Base-by-base conservation (phyloP, 2,329 filamentous ascomycete genomes). In the Scedosporium aurantiacum region DNA sequence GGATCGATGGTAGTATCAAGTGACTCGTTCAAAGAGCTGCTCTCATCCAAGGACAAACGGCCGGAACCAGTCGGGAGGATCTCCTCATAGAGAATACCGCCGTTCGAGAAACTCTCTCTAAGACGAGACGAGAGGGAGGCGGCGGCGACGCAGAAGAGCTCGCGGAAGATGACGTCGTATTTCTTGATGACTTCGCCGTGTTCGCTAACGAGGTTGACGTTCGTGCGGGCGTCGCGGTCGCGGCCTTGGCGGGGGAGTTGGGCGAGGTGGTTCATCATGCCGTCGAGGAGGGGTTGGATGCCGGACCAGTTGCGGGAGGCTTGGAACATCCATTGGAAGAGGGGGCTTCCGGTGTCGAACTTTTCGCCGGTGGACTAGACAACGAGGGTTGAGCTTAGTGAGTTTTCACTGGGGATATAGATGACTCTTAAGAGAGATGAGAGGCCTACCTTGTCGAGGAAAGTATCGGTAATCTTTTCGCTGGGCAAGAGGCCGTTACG, bases 251-350 rank as follows among this genome's bases (percentile, higher is more conserved):
- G 71, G 5, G 78, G 72, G 64, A 82, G 69, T 70, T 78, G 65
- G 66, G 79, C 74, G n/a, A 96, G 73, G 66, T 94, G 89, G 45
- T 78, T 79, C 60, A 81, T 81, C 87, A 96, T 96, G 50, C 82
- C 82, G 5, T 82, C 82, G 25, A 95, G 78, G 4, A 94, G 76
- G 54, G 84, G 82, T 61, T 79, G 79, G 27, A 96, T 80, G 47
- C 83, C 81, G 6, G 74, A 70, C 91, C 91, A 96, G 71, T 91
- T 88, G 63, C 86, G 82, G 5, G 89, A 90, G 2, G 90, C 89
- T 62, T 89, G 83, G 69, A 89, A 95, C 68, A 94, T 87, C 91
- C 91, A 96, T 58, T 91, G 84, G 72, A 94, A 96, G 1, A 92
- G 84, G 0, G 89, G 84, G 69, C 96, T 90, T 0, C 84, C 82